Evolutionary conservation across 2,329 filamentous ascomycete species (phyloP), one percentile per base, ranked within the genome.

Genomic region (Botrytis elliptica): DNA sequence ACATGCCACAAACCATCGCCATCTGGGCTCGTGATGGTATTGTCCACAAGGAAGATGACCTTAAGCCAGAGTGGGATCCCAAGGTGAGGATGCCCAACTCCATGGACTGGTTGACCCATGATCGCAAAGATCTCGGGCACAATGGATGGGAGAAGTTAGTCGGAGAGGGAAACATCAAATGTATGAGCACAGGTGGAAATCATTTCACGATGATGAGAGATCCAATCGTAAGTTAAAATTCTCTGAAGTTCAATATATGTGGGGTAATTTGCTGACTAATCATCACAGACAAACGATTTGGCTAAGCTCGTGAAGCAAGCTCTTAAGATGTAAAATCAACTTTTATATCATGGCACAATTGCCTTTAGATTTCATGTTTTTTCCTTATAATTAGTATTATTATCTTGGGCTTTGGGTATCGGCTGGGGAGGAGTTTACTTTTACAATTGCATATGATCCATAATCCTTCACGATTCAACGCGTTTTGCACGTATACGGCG

Each of bases 1-100:
- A 85, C 75, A 88, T 87, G 66, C 90, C 91, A 59, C 86, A 88
- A 40, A 89, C 90, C 4, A 87, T 87, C 77, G 85, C 88, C 62
- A 89, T 93, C 77, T 93, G 91, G 89, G 92, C 90, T 79, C 88
- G 89, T 75, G 91, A 93, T 73, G 91, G 92, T 75, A 90, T 93
- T 10, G 92, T 90, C 83, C 71, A 73, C 55, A 84, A 87, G 73
- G 88, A 89, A 16, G 86, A 86, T 67, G 90, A 92, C 80, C 90
- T 89, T 44, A 86, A 88, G 60, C 90, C 90, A 0, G 86, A 89
- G 75, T 87, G 88, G 0, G 88, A 89, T 72, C 86, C 86, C 20
- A 85, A 85, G 46, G 85, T 84, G 79, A 90, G 33, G 55, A 75
- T 75, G 75, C 74, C 86, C 82, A 77, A 76, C 33, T 73, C 70